Evolutionary conservation across 2,329 filamentous ascomycete species (phyloP), one percentile per base, ranked within the genome.

Genomic region (Berkeleyomyces rouxiae): DNA sequence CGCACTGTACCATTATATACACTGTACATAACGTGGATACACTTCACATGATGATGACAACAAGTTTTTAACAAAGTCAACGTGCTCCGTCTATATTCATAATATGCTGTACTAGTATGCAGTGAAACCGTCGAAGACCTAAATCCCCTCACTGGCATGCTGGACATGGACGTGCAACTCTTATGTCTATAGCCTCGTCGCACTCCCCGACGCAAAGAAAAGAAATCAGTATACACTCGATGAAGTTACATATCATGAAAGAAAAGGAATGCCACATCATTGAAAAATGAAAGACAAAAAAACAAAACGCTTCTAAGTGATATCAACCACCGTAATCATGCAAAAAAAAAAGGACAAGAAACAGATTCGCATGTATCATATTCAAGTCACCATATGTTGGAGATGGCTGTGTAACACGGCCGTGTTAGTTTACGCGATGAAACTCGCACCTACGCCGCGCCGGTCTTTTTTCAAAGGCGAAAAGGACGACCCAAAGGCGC

Each of bases 391-490:
- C 16, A 39, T 23, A 42, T 43, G 36, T 23, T 23, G 23, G 23
- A 23, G 11, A 42, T 3, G 40, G n/a, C 23, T 23, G 10, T 46
- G 42, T 16, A n/a, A 42, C 33, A 39, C 31, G n/a, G 53, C 16
- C 11, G 13, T 23, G 37, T 16, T 10, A 4, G 36, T 11, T 67
- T 68, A 81, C 61, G 74, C 78, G 64, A 83, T 70, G 67, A 85
- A 85, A 68, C 82, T 85, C 61, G 82, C 82, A 65, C 78, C 77
- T 3, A 81, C 78, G 40, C 82, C 82, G 65, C 83, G 81, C 64
- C 80, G 79, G 59, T 89, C 83, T 70, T 81, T 80, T 74, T 90
- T 90, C 64, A 90, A 73, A 6, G 87, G 87, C 16, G 86, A 90
- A 70, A 90, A 90, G 3, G 77, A 69, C 16, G 74, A 74, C 10